Conservation (phyloP, 2,329 filamentous ascomycete species). For the Fusarium devonianum region DNA sequence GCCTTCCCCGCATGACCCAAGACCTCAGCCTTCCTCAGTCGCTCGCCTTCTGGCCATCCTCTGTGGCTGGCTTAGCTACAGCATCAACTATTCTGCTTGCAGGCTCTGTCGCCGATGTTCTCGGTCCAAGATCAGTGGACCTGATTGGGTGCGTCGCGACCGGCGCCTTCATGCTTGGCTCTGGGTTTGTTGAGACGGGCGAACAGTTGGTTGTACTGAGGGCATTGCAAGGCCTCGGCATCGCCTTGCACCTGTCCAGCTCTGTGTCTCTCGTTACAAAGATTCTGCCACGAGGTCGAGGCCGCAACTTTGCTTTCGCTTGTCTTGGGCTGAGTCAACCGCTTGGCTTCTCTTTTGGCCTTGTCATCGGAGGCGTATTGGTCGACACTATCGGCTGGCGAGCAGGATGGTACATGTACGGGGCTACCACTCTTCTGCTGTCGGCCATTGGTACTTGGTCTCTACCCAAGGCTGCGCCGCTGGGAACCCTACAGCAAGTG, state of each 20-base stretch:
- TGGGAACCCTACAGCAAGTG: constrained; percentile 35
- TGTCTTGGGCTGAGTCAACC: constrained; percentile 56
- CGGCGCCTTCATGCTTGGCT: constrained; percentile 44
- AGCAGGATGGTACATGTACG: constrained; percentile 53
- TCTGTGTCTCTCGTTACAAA: constrained; percentile 47
- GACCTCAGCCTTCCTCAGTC: constrained; percentile 45
- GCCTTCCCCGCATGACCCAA: constrained; percentile 50
- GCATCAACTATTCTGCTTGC: constrained; percentile 49
- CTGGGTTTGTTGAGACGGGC: constrained; percentile 42
- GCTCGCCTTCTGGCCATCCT: constrained; percentile 52
- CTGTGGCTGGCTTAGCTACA: constrained; percentile 46
- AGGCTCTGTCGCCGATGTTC: constrained; percentile 49
- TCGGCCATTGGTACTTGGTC: constrained; percentile 48
- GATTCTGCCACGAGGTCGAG: constrained; percentile 42
- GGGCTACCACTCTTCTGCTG: constrained; percentile 46
- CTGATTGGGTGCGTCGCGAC: constrained; percentile 45
- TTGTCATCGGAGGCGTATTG: constrained; percentile 58
- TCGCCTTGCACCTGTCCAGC: constrained; percentile 47
- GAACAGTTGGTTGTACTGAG: constrained; percentile 49
- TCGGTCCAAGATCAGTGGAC: constrained; percentile 46
- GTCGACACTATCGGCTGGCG: constrained; percentile 58
- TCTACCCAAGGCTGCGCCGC: constrained; percentile 43
- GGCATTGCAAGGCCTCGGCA: constrained; percentile 50
- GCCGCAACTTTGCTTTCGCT: constrained; percentile 52
- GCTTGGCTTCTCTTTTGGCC: constrained; percentile 58